A percentile compares a stretch with the other conserved stretches of the same genome.
Conservation (phyloP, 1,284 basidiomycete genomes). For the Naganishia liquefaciens region DNA sequence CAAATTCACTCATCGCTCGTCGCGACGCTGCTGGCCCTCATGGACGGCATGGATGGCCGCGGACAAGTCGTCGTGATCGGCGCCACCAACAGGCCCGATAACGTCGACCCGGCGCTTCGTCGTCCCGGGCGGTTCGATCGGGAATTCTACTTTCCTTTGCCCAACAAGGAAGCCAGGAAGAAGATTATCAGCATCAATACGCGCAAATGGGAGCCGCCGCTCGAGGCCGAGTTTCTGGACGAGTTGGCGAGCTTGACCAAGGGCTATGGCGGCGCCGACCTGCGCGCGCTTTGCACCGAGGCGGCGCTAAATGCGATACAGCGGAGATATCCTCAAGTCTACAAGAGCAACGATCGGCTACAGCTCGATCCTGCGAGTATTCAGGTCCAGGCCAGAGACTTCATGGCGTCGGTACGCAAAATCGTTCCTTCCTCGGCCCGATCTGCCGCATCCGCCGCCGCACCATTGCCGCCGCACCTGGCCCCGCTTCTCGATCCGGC, state of each 20-base stretch:
- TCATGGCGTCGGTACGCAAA: constrained; percentile 96
- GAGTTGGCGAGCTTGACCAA: constrained; percentile 88
- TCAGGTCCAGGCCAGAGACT: constrained; percentile 82
- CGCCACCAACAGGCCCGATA: constrained; percentile 95
- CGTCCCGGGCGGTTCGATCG: constrained; percentile 95
- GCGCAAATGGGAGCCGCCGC: constrained; percentile 82
- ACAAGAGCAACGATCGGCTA: constrained; percentile 84
- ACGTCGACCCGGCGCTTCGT: constrained; percentile 91
- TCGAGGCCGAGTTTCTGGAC: constrained; percentile 63
- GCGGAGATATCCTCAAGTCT: constrained; percentile 94
- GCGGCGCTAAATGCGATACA: constrained; percentile 96
- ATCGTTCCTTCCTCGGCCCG: constrained; percentile 92
- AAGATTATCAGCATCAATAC: constrained; percentile 93
- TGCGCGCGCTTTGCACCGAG: constrained; percentile 92
- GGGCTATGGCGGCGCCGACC: constrained; percentile 96
- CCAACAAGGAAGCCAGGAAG: constrained; percentile 77
- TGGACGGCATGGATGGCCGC: constrained; percentile 99
- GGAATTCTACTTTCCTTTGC: constrained; percentile 97
- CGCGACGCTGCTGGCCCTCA: constrained; percentile 90
- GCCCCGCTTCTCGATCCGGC: constrained; percentile 71
- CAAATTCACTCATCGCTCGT: constrained; percentile 99
- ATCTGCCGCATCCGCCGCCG: constrained; percentile 79
- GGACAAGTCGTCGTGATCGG: constrained; percentile 97
- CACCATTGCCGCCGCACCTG: constrained; percentile 84
- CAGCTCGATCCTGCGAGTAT: constrained; percentile 85